Evolutionary conservation across 345 rosid species (phyloP).

Genomic region (Hevea brasiliensis): DNA sequence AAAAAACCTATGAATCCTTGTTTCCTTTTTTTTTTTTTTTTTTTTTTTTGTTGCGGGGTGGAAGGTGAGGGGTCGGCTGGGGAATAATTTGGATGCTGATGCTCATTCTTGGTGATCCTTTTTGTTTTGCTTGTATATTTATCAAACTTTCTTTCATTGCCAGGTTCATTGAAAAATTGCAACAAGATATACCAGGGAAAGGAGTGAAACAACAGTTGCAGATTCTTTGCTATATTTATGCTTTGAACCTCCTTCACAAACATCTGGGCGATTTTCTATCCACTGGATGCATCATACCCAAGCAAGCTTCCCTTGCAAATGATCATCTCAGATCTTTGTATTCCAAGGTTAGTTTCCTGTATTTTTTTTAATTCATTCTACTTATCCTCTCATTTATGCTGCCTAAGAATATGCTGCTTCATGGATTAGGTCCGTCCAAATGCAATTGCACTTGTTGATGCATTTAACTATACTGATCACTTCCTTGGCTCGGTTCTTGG

Average conservation of each 20-base stretch:
- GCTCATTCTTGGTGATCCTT: too few species aligned
- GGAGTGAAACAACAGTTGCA: constrained; percentile 79
- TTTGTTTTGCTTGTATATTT: not conserved
- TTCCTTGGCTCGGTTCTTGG: constrained; percentile 80
- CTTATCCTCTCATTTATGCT: not conserved
- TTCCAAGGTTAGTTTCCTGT: constrained; percentile 51
- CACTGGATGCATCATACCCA: constrained; percentile 68
- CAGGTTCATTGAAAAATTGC: constrained; percentile 88
- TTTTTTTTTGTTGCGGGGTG: too few species aligned
- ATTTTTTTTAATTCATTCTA: not conserved
- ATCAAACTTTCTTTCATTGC: not conserved
- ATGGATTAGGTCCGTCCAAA: constrained; percentile 76
- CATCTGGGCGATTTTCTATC: constrained; percentile 85
- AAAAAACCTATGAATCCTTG: too few species aligned
- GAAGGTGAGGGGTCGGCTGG: too few species aligned
- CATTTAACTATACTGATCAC: constrained; percentile 91
- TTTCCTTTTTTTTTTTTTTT: too few species aligned
- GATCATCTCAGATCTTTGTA: constrained; percentile 75
- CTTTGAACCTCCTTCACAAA: constrained; percentile 75
- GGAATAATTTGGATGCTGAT: too few species aligned
- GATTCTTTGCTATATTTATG: constrained; percentile 67
- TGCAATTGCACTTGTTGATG: constrained; percentile 88
- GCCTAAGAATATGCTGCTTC: not conserved
- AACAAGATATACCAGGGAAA: constrained; percentile 75
- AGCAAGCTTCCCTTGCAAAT: constrained; percentile 80